Conservation (phyloP, 805 yeast species). For the Candida cerambycidarum region DNA sequence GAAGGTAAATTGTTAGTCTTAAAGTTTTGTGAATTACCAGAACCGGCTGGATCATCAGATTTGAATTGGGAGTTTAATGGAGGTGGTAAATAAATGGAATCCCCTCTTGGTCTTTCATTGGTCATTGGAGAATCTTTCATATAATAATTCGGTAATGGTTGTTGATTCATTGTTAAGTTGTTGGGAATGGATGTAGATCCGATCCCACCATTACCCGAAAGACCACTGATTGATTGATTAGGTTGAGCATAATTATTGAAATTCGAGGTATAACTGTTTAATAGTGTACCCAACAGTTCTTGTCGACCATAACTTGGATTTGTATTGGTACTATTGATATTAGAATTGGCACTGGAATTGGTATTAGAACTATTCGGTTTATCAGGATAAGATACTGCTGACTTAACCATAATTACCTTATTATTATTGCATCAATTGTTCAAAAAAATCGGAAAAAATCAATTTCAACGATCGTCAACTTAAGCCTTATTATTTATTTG, state of each 20-base stretch:
- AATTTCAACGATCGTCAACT: too few relatives aligned
- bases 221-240: slow-evolving; percentile 7
- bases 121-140: slow-evolving; percentile 3
- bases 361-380: slow-evolving; percentile 1
- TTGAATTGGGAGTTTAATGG: slow-evolving; percentile 23
- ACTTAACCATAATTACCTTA: slow-evolving; percentile 8
- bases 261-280: slow-evolving; percentile 21
- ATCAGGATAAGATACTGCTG: slow-evolving; percentile 7
- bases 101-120: slow-evolving; percentile 33
- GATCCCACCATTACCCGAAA: slow-evolving; percentile 3
- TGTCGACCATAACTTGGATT: slow-evolving; percentile 17
- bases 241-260: slow-evolving; percentile 5
- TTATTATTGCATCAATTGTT: neutral
- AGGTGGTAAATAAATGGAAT: slow-evolving; percentile 39
- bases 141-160: slow-evolving; percentile 8
- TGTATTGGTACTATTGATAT: neutral
- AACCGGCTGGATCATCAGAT: slow-evolving; percentile 13
- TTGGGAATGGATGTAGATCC: slow-evolving; percentile 3
- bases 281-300: slow-evolving; percentile 27
- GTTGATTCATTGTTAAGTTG: slow-evolving; percentile 1
- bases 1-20: slow-evolving; percentile 16
- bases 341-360: slow-evolving; percentile 7
- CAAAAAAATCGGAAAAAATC: too few relatives aligned
- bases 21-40: slow-evolving; percentile 8
- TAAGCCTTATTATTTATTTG: too few relatives aligned